These are phyloP conservation scores for Apiotrichum gamsii DNA, from an alignment of 1,284 basidiomycete genomes.

Conservation along the genomic window DNA sequence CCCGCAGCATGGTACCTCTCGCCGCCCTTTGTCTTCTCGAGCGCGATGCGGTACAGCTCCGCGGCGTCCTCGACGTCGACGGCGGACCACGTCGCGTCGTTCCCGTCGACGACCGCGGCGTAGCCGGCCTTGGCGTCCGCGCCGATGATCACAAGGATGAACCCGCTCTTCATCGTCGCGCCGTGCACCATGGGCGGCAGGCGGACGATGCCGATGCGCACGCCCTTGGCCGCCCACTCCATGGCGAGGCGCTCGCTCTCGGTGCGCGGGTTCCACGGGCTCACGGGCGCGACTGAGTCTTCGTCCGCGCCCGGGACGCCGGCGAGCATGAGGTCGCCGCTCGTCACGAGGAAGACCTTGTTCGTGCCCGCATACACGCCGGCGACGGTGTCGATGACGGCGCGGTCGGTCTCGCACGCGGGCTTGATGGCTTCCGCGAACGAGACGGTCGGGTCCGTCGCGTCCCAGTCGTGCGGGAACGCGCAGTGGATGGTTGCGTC, in stretches of 20 bases:
- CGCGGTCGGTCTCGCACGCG: slow-evolving; percentile 13
- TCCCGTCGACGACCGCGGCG: slow-evolving; percentile 19
- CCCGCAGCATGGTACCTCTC: too few relatives aligned
- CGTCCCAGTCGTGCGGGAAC: slow-evolving; percentile 32
- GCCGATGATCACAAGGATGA: slow-evolving; percentile 15
- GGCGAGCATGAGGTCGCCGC: slow-evolving; percentile 7
- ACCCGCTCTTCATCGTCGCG: slow-evolving; percentile 4
- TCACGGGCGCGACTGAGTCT: not conserved
- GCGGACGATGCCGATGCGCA: slow-evolving; percentile 16
- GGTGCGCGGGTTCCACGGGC: not conserved
- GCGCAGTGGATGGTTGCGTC: slow-evolving; percentile 36
- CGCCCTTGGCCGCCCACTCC: slow-evolving; percentile 7
- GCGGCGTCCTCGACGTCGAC: not conserved
- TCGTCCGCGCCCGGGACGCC: not conserved
- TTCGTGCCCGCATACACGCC: slow-evolving; percentile 11
- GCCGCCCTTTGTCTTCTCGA: not conserved
- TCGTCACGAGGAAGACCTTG: slow-evolving; percentile 20
- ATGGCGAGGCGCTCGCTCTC: slow-evolving; percentile 4
- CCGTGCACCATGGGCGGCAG: slow-evolving; percentile 27
- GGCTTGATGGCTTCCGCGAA: slow-evolving; percentile 9
- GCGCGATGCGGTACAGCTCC: not conserved
- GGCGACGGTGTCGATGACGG: slow-evolving; percentile 19
- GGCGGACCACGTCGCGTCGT: slow-evolving; percentile 9
- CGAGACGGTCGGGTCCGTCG: too few relatives aligned
- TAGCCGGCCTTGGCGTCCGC: slow-evolving; percentile 13